Evolutionary conservation across 2,329 filamentous ascomycete species (phyloP).

Genomic region (Anthostomella pinea): DNA sequence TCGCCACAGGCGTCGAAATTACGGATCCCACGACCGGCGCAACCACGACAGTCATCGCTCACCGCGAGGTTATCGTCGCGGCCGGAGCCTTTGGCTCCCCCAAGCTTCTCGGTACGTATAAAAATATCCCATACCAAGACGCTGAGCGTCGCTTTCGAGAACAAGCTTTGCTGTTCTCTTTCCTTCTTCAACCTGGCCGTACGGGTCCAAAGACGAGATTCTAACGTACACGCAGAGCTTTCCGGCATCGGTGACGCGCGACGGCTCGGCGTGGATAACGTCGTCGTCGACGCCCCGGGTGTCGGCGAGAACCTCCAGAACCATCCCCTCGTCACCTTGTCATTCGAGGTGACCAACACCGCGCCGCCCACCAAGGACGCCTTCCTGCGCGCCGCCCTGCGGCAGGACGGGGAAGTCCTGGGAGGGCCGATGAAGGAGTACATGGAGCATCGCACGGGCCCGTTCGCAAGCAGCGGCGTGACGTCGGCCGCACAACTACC

Average conservation of each 20-base stretch:
- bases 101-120: constrained; percentile 40
- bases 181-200: no score
- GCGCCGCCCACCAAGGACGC: constrained; percentile 20
- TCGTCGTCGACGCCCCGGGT: constrained; percentile 33
- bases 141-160: no score
- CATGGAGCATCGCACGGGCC: constrained; percentile 17
- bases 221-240: no score
- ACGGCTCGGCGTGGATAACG: constrained; percentile 32
- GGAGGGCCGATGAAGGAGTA: constrained; percentile 23
- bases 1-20: constrained; percentile 3
- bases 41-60: constrained; percentile 22
- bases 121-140: no score
- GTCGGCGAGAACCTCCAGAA: constrained; percentile 41
- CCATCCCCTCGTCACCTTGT: constrained; percentile 24
- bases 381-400: no score
- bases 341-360: constrained; percentile 23
- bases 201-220: no score
- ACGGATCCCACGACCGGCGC: constrained; percentile 6
- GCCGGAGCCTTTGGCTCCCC: constrained; percentile 42
- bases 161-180: no score
- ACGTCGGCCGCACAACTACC: constrained; percentile 21
- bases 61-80: constrained; percentile 41
- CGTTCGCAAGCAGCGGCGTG: constrained; percentile 19
- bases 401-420: constrained; percentile 15
- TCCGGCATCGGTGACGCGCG: constrained; percentile 38